Conservation (phyloP, 2,329 filamentous ascomycete species). For the Stylonectria norvegica region DNA sequence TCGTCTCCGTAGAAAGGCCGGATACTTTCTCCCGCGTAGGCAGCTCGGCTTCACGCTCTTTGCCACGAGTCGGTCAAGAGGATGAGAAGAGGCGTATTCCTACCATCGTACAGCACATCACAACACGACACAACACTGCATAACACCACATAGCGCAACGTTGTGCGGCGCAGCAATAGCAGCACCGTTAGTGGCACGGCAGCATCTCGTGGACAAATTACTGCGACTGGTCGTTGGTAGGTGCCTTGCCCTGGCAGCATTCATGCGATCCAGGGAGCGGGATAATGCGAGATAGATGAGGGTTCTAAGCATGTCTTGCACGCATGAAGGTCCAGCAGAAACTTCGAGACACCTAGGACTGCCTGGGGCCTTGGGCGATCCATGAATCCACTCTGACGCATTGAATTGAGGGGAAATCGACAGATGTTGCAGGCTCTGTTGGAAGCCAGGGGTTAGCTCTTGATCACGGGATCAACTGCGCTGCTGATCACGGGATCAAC, state of each 20-base stretch:
- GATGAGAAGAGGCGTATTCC: neutral
- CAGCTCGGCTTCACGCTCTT: neutral
- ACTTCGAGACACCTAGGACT: neutral
- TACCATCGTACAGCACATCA: neutral
- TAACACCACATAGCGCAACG: too few species aligned
- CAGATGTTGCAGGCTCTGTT: too few species aligned
- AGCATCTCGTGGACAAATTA: slow-evolving; percentile 1
- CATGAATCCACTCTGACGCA: slow-evolving; percentile 16
- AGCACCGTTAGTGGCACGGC: neutral
- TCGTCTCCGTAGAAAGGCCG: neutral
- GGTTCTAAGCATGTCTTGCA: neutral
- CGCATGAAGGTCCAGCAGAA: neutral
- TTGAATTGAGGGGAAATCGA: slow-evolving; percentile 19
- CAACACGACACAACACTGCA: neutral
- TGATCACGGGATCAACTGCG: too few species aligned
- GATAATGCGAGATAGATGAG: neutral
- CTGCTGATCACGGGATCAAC: too few species aligned
- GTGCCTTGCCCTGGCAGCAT: neutral
- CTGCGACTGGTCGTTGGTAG: neutral
- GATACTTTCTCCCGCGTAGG: neutral
- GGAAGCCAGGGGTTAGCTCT: too few species aligned
- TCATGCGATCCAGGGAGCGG: neutral
- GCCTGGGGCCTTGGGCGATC: slow-evolving; percentile 8
- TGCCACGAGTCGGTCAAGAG: slow-evolving; percentile 7
- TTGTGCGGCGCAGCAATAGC: neutral